Evolutionary conservation across 1,139 yeast genomes (phyloP), one percentile per base, ranked within the genome.

Genomic region (Chernovozyma sophiae-reginae): DNA sequence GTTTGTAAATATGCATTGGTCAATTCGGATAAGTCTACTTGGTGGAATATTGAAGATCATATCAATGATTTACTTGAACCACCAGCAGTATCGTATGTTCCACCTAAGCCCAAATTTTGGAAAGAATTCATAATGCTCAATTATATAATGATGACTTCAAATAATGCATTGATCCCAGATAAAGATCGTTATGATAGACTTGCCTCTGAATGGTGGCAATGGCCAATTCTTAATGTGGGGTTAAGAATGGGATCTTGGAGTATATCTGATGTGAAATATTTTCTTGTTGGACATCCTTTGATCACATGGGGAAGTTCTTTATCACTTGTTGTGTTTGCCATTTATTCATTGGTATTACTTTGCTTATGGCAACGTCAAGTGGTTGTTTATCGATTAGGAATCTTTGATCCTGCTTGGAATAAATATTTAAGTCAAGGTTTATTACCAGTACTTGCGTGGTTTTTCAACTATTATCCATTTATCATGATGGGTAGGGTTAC

Each of bases 1-100:
- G 77, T 80, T 6, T 84, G 94, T 56, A 79, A 79, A 47, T 56
- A 65, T 17, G 58, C 79, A 1, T 61, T 69, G 55, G 62, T 70
- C 29, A 48, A 58, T 3, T 63, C 67, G 38, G 90, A 83, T 50
- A 79, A 81, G 50, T 72, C 80, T 27, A 79, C 89, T 2, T 81
- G 87, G 85, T 84, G 94, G 94, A 84, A 84, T 57, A 57, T 84
- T 26, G 94, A 84, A 57, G 79, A 77, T 40, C 87, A 83, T 50
- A 63, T 60, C 34, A 79, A 81, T 52, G 62, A 61, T 3, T 49
- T 56, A 25, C 46, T 79, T 13, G 59, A 60, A 4, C 47, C 49
- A 7, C 78, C 76, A 11, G 53, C 55, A 4, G 44, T 46, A 1
- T 52, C 53, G n/a, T 79, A 74, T 46, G 60, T 63, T 12, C 78